Evolutionary conservation across 2,329 filamentous ascomycete genomes (phyloP), one percentile per base, ranked within the genome.

Genomic region (Aureobasidium sp.): DNA sequence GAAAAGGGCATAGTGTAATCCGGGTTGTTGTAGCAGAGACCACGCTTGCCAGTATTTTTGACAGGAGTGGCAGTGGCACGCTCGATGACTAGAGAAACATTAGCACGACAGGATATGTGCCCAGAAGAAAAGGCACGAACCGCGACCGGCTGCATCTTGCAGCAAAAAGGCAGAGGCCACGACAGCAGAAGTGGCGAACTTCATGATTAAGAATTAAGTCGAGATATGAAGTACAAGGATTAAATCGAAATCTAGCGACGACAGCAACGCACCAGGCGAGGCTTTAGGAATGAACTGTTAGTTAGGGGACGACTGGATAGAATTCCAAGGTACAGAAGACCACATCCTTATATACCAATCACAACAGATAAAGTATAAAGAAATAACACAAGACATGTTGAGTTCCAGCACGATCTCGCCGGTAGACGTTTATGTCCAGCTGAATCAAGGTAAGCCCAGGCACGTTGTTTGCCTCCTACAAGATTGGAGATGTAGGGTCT

Each of bases 21-120:
- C 52, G 74, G 73, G 25, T 79, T 71, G 68, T 87, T 86, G 77
- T 83, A 88, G 45, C 79, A 79, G 42, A 87, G 69, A 68, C 85
- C 85, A 64, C 83, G 82, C 79, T 86, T 85, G 62, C 67, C 65
- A 49, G 64, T 65, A 38, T 61, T 59, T 17, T 62, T 53, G 25
- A 62, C 57, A 21, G 58, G 56, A 6, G 58, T 38, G n/a, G 58
- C 56, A 14, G 57, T 55, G 21, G 59, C 22, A 42, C 50, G 39
- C 22, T 37, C 34, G 4, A 53, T 25, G 19, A 42, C 51, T 53
- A 11, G 12, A 24, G 14, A 12, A 22, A 11, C 6, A 16, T 53
- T 17, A 42, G 32, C 14, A n/a, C 30, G 7, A 27, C n/a, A 29
- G 4, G 2, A 10, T 10, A 4, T 1, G 7, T 5, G 6, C n/a